Percentiles rank a stretch among this genome's conserved stretches.
Evolutionary conservation across 1,139 yeast species (phyloP).

Genomic region (Zygoascus hellenicus): DNA sequence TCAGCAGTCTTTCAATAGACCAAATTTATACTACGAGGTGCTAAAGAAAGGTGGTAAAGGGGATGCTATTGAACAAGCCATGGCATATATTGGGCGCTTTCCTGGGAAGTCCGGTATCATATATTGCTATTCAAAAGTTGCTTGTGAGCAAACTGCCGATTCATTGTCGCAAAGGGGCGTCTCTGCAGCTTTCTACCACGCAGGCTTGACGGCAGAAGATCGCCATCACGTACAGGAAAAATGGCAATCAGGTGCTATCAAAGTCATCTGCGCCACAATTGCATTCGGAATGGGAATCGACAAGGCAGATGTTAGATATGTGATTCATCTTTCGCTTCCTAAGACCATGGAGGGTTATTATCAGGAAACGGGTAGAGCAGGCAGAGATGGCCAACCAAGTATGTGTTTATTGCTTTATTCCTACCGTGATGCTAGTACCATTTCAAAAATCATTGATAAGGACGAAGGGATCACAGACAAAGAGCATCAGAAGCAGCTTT

Average conservation of each 20-base stretch:
- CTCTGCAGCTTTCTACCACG: constrained; percentile 76
- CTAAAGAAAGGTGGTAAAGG: constrained; percentile 50
- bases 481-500: constrained; percentile 70
- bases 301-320: constrained; percentile 86
- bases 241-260: constrained; percentile 74
- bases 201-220: constrained; percentile 82
- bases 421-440: constrained; percentile 31
- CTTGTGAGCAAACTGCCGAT: constrained; percentile 78
- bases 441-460: constrained; percentile 70
- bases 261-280: constrained; percentile 58
- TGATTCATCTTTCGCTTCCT: constrained; percentile 77
- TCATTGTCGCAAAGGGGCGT: constrained; percentile 57
- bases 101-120: constrained; percentile 74
- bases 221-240: constrained; percentile 60
- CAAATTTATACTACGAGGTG: constrained; percentile 78
- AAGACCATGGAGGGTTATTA: constrained; percentile 84
- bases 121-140: constrained; percentile 83
- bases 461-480: constrained; percentile 70
- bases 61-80: constrained; percentile 40
- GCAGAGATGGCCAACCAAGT: constrained; percentile 78
- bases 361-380: constrained; percentile 94
- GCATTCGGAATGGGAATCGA: constrained; percentile 98
- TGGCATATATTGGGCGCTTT: constrained; percentile 56
- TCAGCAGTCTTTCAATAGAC: constrained; percentile 77
- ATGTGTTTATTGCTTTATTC: constrained; percentile 71